Percentiles rank a stretch among this genome's conserved stretches.
Conservation (phyloP, 1,139 yeast species). For the Blastobotrys persicus region DNA sequence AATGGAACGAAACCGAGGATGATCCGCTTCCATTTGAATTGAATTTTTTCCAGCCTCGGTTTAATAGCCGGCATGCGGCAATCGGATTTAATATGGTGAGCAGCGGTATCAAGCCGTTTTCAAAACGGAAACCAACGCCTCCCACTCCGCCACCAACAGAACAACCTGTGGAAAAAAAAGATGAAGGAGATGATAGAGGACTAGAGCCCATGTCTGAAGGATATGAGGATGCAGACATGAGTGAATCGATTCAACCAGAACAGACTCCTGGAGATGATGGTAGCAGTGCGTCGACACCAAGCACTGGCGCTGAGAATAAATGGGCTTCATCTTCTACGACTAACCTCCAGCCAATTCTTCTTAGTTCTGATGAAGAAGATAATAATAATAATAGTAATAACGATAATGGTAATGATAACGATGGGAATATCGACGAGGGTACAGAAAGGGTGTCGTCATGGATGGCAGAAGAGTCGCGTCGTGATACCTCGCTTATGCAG, state of each 20-base stretch:
- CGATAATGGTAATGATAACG: not conserved
- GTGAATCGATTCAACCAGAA: constrained; percentile 9
- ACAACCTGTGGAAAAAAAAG: constrained; percentile 9
- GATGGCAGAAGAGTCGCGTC: too few species aligned
- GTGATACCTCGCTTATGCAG: not conserved
- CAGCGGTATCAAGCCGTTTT: not conserved
- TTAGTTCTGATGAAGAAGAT: constrained; percentile 14
- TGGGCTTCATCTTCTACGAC: not conserved
- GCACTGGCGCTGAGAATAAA: not conserved
- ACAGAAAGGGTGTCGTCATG: too few species aligned
- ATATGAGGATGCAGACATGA: constrained; percentile 13
- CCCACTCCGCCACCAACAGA: not conserved
- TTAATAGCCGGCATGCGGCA: not conserved
- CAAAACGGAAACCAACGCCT: not conserved
- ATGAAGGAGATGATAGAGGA: constrained; percentile 10
- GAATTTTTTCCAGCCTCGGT: not conserved
- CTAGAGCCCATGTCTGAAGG: constrained; percentile 3
- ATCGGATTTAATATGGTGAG: not conserved
- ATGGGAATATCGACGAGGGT: not conserved
- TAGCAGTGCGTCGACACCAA: not conserved
- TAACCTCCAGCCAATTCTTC: constrained; percentile 6
- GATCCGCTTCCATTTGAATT: not conserved
- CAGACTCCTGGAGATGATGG: not conserved
- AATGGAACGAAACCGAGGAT: not conserved
- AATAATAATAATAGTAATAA: too few species aligned